phyloP scores from a whole-genome alignment of 164 flowering plant genomes.

The Kalanchoe fedtschenkoi region DNA sequence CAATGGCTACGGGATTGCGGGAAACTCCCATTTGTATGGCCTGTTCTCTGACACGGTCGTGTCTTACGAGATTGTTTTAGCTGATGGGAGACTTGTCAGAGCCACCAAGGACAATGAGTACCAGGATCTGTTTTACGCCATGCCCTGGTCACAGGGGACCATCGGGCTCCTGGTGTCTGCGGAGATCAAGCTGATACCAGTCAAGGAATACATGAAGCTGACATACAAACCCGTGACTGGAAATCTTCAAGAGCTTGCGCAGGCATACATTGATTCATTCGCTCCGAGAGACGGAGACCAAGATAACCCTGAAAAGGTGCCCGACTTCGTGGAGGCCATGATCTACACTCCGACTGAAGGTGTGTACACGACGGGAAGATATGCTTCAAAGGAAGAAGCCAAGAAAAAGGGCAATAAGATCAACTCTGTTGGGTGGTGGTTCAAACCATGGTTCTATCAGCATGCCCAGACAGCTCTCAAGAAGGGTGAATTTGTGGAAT shows the following conservation, averaged over 20 bases:
- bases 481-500: conserved; percentile 95
- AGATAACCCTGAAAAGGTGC: conserved; percentile 83
- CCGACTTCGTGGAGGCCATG: conserved; percentile 95
- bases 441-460: conserved; percentile 97
- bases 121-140: conserved; percentile 81
- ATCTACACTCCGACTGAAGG: conserved; percentile 64
- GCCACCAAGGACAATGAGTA: conserved; percentile 93
- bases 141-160: conserved; percentile 99
- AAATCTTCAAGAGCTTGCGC: conserved; percentile 60
- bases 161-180: conserved; percentile 92
- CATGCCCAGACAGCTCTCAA: conserved; percentile 74
- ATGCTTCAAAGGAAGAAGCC: conserved; percentile 94
- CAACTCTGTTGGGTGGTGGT: conserved; percentile 91
- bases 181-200: conserved; percentile 82
- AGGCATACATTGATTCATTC: conserved; percentile 78
- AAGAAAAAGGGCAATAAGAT: conserved; percentile 77
- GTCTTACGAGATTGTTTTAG: conserved; percentile 86
- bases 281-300: conserved; percentile 89
- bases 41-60: conserved; percentile 95
- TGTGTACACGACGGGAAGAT: conserved; percentile 78
- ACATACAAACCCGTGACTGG: conserved; percentile 82
- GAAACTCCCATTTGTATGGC: conserved; percentile 94
- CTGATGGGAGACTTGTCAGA: conserved; percentile 73
- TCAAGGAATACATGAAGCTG: conserved; percentile 92
- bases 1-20: conserved; percentile 99